Conservation (phyloP, 2,329 filamentous ascomycete species). For the Sphaceloma murrayae region DNA sequence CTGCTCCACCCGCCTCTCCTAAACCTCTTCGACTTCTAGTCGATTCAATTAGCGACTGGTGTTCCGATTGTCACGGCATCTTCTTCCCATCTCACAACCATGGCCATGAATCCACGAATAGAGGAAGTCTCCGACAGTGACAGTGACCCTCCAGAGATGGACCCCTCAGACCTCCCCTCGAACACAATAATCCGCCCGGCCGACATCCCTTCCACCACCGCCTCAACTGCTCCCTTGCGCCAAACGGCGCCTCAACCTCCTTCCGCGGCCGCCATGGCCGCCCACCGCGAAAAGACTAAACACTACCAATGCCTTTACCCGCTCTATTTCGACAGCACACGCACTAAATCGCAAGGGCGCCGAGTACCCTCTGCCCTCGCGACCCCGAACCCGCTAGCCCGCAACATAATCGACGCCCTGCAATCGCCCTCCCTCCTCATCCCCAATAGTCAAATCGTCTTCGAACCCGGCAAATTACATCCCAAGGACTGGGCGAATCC, state of each 20-base stretch:
- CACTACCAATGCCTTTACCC: conserved; percentile 87
- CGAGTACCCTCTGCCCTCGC: conserved; percentile 65
- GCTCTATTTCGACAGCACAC: conserved; percentile 78
- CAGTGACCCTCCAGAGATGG: conserved; percentile 73
- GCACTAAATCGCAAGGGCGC: conserved; percentile 68
- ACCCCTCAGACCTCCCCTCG: conserved; percentile 46
- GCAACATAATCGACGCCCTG: conserved; percentile 82
- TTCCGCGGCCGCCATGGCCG: too few relatives aligned
- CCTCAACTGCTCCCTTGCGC: too few relatives aligned
- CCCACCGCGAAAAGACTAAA: conserved; percentile 51
- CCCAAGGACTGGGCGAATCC: conserved; percentile 98
- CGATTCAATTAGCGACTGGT: too few relatives aligned
- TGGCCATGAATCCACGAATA: conserved; percentile 73
- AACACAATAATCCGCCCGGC: conserved; percentile 21
- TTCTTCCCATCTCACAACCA: conserved; percentile 32
- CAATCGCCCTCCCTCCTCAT: conserved; percentile 45
- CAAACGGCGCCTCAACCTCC: too few relatives aligned
- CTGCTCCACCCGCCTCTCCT: too few relatives aligned
- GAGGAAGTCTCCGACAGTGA: conserved; percentile 82
- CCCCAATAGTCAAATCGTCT: conserved; percentile 56
- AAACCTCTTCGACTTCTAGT: too few relatives aligned
- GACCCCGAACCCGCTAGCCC: conserved; percentile 74
- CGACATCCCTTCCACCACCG: conserved; percentile 22
- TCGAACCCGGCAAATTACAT: conserved; percentile 86
- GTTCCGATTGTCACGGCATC: not conserved